These are phyloP conservation scores for Penicillium manginii DNA, from an alignment of 495 filamentous ascomycete species.

Conservation along the genomic window DNA sequence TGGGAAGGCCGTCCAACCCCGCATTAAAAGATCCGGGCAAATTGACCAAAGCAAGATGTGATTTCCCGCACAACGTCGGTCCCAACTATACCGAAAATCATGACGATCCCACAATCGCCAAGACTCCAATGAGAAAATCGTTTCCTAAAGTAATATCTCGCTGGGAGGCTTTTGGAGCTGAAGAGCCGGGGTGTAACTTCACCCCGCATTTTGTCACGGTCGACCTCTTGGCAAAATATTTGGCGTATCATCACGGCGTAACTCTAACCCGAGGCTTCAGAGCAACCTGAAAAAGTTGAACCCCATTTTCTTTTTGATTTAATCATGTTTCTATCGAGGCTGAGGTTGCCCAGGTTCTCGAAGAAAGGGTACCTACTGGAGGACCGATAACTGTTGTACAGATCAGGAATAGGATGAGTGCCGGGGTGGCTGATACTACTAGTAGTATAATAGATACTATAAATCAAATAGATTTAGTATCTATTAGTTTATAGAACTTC, in stretches of 20 bases:
- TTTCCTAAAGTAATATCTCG: neutral
- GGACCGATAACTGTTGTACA: too few species aligned
- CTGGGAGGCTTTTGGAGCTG: neutral
- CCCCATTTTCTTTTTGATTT: neutral
- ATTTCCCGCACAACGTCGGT: neutral
- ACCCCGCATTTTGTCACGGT: slow-evolving; percentile 1
- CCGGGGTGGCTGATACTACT: too few species aligned
- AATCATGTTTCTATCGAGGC: neutral
- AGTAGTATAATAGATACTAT: too few species aligned
- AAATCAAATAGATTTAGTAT: too few species aligned
- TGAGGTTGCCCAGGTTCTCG: too few species aligned
- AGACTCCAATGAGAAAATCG: neutral
- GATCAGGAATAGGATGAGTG: too few species aligned
- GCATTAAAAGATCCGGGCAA: neutral
- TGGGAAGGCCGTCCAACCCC: neutral
- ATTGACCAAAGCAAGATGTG: neutral
- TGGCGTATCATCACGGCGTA: neutral
- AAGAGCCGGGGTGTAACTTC: neutral
- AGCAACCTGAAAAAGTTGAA: neutral
- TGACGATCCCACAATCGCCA: neutral
- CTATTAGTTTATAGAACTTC: too few species aligned
- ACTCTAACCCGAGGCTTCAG: neutral
- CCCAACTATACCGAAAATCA: neutral
- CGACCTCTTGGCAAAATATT: neutral
- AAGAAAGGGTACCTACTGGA: too few species aligned